Conservation (phyloP, 768 basidiomycete species). For the Mycena amicta region DNA sequence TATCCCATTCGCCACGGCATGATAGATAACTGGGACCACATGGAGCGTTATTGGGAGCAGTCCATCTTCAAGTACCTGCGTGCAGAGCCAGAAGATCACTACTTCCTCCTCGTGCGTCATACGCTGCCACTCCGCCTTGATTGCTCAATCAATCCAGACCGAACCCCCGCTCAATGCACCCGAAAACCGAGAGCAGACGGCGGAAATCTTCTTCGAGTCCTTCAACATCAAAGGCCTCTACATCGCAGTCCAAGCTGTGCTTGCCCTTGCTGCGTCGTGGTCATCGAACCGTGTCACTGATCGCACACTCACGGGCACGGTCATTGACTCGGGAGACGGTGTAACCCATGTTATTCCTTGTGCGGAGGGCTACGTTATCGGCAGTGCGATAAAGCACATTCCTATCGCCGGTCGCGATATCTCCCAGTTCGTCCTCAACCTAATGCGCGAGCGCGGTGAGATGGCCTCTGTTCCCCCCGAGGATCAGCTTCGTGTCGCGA, state of each 20-base stretch:
- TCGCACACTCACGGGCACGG: conserved; percentile 93
- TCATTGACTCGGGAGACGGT: conserved; percentile 98
- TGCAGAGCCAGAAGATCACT: conserved; percentile 98
- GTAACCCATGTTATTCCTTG: conserved; percentile 97
- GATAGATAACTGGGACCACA: conserved; percentile 98
- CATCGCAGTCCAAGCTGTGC: conserved; percentile 97
- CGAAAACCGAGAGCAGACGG: conserved; percentile 98
- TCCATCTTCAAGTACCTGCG: conserved; percentile 99
- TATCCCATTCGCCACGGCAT: conserved; percentile 97
- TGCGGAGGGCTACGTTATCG: conserved; percentile 98
- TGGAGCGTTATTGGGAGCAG: conserved; percentile 99
- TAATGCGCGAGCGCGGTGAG: conserved; percentile 95
- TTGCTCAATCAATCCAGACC: conserved; percentile 58
- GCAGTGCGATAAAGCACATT: conserved; percentile 97
- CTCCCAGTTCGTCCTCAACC: conserved; percentile 92
- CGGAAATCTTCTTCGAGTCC: conserved; percentile 99
- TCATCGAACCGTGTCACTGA: conserved; percentile 86
- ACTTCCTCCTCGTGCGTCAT: conserved; percentile 87
- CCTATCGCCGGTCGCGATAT: conserved; percentile 99
- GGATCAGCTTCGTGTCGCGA: conserved; percentile 88
- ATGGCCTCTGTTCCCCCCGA: conserved; percentile 89
- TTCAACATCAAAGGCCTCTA: conserved; percentile 99
- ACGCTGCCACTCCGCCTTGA: neutral
- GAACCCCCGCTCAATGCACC: conserved; percentile 98
- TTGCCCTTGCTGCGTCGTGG: conserved; percentile 98